A percentile compares a stretch with the other conserved stretches of the same genome.
Evolutionary conservation across 2,329 filamentous ascomycete genomes (phyloP).

Genomic region (Simplicillium aogashimaense): DNA sequence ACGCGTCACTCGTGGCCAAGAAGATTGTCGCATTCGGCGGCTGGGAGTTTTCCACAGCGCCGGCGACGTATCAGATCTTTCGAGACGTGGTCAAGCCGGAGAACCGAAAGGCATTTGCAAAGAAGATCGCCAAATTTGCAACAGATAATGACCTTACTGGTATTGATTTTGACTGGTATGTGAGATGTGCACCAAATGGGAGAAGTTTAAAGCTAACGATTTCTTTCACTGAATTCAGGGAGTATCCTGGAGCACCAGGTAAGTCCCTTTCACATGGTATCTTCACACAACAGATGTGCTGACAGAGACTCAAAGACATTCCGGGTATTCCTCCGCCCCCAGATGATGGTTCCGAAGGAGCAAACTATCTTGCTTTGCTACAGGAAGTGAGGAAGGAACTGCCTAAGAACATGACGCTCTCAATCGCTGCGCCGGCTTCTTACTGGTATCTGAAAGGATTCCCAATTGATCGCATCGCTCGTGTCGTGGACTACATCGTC

Average conservation of each 20-base stretch:
- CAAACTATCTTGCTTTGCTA: constrained; percentile 21
- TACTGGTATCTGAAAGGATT: constrained; percentile 24
- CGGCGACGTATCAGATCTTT: constrained; percentile 24
- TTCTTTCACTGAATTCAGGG: constrained; percentile 6
- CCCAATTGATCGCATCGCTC: constrained; percentile 15
- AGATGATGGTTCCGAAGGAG: constrained; percentile 11
- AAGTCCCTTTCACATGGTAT: background rate
- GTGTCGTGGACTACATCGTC: constrained; percentile 20
- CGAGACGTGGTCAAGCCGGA: constrained; percentile 17
- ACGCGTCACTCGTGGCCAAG: constrained; percentile 13
- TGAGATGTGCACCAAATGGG: background rate
- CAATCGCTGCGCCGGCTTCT: constrained; percentile 20
- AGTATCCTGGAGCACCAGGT: constrained; percentile 21
- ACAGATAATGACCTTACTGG: constrained; percentile 21
- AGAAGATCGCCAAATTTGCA: constrained; percentile 22
- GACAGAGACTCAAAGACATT: constrained; percentile 8
- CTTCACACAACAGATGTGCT: background rate
- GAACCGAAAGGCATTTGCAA: constrained; percentile 19
- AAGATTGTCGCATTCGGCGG: constrained; percentile 33
- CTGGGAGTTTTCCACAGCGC: constrained; percentile 29
- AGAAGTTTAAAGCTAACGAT: background rate
- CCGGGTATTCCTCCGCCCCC: constrained; percentile 16
- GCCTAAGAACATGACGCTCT: constrained; percentile 13
- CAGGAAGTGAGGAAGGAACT: constrained; percentile 7
- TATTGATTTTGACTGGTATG: constrained; percentile 22